phyloP scores from a whole-genome alignment of 768 basidiomycete genomes.

The Leccinum variicolor region DNA sequence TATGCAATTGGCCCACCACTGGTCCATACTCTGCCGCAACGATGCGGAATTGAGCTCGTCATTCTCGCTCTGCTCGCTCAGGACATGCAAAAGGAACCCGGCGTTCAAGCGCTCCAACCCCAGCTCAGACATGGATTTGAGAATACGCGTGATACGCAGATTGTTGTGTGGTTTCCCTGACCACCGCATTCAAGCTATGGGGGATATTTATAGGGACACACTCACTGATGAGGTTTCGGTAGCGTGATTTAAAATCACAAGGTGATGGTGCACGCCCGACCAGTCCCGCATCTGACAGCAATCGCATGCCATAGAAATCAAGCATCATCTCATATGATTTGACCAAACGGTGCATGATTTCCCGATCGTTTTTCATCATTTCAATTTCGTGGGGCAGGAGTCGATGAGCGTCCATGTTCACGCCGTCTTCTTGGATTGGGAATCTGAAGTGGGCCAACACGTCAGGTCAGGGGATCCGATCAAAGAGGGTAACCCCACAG shows the following conservation, averaged over 20 bases:
- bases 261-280: conserved; percentile 50
- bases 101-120: conserved; percentile 62
- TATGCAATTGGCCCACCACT: conserved; percentile 76
- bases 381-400: conserved; percentile 63
- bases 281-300: conserved; percentile 57
- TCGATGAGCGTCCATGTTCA: conserved; percentile 67
- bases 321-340: conserved; percentile 71
- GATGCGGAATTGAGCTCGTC: conserved; percentile 46
- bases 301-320: conserved; percentile 76
- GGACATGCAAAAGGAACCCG: conserved; percentile 65
- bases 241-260: conserved; percentile 50
- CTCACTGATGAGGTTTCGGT: conserved; percentile 66
- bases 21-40: conserved; percentile 64
- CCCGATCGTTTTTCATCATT: conserved; percentile 49
- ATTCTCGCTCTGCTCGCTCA: conserved; percentile 65
- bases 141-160: conserved; percentile 71
- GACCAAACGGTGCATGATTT: conserved; percentile 48
- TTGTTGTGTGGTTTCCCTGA: conserved; percentile 73
- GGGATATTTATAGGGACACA: conserved; percentile 7
- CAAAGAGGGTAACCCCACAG: conserved; percentile 44
- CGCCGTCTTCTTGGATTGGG: conserved; percentile 70
- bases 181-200: not conserved
- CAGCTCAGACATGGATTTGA: conserved; percentile 72
- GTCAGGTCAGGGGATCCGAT: not conserved
- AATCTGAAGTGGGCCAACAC: conserved; percentile 40